phyloP scores from a whole-genome alignment of 1,284 basidiomycete species.

The Rhizopogon hawkerae region DNA sequence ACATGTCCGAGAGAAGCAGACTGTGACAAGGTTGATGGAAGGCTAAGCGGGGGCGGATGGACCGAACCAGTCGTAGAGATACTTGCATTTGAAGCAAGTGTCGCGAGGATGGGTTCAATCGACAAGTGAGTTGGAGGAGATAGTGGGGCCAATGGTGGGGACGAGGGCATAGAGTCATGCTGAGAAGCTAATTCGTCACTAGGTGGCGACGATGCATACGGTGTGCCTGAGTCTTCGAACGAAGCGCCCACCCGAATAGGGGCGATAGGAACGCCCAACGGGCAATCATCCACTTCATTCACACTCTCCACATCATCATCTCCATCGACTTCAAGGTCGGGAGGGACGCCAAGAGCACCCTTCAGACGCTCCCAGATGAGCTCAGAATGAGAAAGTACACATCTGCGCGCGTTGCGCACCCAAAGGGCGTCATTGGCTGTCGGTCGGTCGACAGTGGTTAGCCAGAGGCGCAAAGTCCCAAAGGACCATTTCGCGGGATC shows the following conservation, averaged over 20 bases:
- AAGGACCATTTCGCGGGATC: conserved; percentile 21
- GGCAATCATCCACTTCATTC: conserved; percentile 9
- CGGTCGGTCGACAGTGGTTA: conserved; percentile 52
- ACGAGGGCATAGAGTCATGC: conserved; percentile 3
- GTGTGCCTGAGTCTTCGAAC: conserved; percentile 2
- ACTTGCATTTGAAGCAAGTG: conserved; percentile 28
- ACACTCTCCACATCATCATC: conserved; percentile 25
- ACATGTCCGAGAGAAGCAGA: conserved; percentile 20
- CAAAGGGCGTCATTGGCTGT: conserved; percentile 53
- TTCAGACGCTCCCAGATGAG: conserved; percentile 78
- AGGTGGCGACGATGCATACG: background rate
- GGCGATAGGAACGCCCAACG: background rate
- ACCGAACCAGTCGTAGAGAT: conserved; percentile 16
- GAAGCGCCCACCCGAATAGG: background rate
- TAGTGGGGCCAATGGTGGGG: conserved; percentile 2
- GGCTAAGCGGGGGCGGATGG: conserved; percentile 32
- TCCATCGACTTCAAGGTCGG: conserved; percentile 58
- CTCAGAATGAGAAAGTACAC: conserved; percentile 62
- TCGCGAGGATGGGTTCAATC: conserved; percentile 27
- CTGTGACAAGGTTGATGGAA: conserved; percentile 26
- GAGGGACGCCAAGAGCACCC: conserved; percentile 68
- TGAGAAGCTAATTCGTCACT: background rate
- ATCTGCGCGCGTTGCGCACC: conserved; percentile 55
- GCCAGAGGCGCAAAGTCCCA: conserved; percentile 35
- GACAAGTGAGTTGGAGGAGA: conserved; percentile 4